phyloP scores from a whole-genome alignment of 2,329 filamentous ascomycete species.

The Pseudopyrenochaeta lycopersici region DNA sequence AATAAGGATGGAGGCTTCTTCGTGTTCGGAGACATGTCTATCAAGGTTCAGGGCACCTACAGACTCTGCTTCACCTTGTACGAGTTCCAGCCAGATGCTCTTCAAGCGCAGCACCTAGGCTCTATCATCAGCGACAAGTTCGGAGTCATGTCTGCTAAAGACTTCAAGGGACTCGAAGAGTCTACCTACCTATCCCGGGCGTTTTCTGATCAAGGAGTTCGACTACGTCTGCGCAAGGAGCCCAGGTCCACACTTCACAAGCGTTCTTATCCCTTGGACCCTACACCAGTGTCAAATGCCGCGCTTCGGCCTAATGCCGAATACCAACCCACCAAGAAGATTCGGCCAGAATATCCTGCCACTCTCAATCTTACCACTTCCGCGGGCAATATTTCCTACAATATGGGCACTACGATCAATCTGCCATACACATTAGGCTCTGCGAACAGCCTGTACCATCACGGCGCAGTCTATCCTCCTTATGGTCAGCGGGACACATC shows the following conservation, averaged over 20 bases:
- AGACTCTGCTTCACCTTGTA: conserved; percentile 80
- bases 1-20: conserved; percentile 86
- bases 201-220: conserved; percentile 88
- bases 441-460: neutral
- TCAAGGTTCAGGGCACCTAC: conserved; percentile 76
- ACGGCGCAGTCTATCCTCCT: neutral
- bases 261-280: conserved; percentile 25
- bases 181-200: conserved; percentile 82
- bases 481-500: neutral
- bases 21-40: conserved; percentile 87
- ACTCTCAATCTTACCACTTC: neutral
- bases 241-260: conserved; percentile 51
- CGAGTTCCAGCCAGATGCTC: conserved; percentile 49
- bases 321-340: conserved; percentile 8
- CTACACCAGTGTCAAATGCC: neutral
- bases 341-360: neutral
- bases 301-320: conserved; percentile 3
- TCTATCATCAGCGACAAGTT: conserved; percentile 72
- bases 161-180: conserved; percentile 81
- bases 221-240: conserved; percentile 83
- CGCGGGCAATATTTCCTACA: neutral
- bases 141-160: conserved; percentile 68
- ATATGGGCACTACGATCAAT: neutral
- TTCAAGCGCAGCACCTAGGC: conserved; percentile 58
- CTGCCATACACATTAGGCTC: neutral